Evolutionary conservation across 1,139 yeast genomes (phyloP), one percentile per base, ranked within the genome.

Genomic region (Yamadazyma oceani): DNA sequence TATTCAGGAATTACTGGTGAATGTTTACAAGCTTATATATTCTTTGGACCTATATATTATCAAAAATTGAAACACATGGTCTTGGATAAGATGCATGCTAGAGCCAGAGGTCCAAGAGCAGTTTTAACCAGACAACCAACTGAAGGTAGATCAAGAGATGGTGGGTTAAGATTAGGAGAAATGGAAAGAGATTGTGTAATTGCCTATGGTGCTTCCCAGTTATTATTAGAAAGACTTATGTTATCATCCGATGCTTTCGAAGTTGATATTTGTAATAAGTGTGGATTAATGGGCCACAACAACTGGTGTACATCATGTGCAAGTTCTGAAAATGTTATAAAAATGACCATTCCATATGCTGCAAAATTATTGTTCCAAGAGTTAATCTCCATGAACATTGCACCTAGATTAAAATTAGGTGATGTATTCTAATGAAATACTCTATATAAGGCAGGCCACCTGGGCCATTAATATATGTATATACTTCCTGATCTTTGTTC

Each of bases 101-200:
- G 99, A 74, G 97, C 98, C 3, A 80, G 98, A 61, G 99, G 99
- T 43, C 99, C 99, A 39, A 80, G 97, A 51, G 98, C 98, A 0
- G 98, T 94, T 15, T 73, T 92, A 46, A 92, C 99, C 3, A 82
- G 99, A 64, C 99, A 92, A 65, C 99, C 99, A 10, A 92, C 97
- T 0, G 99, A 92, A 66, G 99, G 99, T 76, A 80, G 99, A 65
- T 88, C 97, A 2, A 80, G 98, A 64, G 99, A 92, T 66, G 99
- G 99, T 77, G 99, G 99, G 57, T 76, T 92, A 57, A 85, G 99
- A 70, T 76, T 92, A 63, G 99, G 99, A 53, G 99, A 92, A 68
- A 92, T 92, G 99, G 99, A 92, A 66, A 85, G 98, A 68, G 99
- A 92, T 72, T 92, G 98, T 84, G 96, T 92, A 49, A 94, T 92